Conservation (phyloP, 2,329 filamentous ascomycete species). For the Fusarium sp. region DNA sequence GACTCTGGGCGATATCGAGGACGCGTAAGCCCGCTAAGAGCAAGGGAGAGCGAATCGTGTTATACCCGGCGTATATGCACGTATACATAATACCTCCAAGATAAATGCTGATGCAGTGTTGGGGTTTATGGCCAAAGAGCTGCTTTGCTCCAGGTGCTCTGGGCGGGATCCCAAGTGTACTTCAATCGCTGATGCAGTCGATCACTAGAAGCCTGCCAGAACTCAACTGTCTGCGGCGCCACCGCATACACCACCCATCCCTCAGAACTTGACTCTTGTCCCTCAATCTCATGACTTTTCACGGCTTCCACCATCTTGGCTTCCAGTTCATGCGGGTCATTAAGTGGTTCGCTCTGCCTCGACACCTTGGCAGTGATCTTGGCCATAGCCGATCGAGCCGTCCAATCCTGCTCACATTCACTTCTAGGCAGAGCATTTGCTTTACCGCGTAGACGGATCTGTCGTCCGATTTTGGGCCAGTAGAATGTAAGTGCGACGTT, state of each 20-base stretch:
- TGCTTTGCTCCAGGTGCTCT: neutral
- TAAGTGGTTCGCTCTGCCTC: constrained; percentile 9
- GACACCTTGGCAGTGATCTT: constrained; percentile 7
- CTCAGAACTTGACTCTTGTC: neutral
- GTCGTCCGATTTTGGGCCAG: constrained; percentile 8
- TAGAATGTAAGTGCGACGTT: constrained; percentile 11
- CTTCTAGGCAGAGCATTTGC: neutral
- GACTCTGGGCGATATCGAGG: neutral
- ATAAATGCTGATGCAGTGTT: fast-evolving
- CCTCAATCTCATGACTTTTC: neutral
- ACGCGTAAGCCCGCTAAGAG: neutral
- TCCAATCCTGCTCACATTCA: constrained; percentile 6
- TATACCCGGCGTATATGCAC: neutral
- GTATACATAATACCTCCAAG: neutral
- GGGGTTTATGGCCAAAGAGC: neutral
- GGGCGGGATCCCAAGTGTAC: neutral
- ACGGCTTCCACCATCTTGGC: neutral
- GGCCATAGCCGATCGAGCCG: neutral
- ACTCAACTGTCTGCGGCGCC: neutral
- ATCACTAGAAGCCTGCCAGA: constrained; percentile 18
- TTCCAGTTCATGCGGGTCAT: neutral
- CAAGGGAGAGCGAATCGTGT: neutral
- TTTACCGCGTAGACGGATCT: neutral
- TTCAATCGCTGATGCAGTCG: constrained; percentile 2
- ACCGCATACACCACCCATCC: constrained; percentile 15